Conservation (phyloP, 75 land plant genomes). For the Pinus albicaulis region DNA sequence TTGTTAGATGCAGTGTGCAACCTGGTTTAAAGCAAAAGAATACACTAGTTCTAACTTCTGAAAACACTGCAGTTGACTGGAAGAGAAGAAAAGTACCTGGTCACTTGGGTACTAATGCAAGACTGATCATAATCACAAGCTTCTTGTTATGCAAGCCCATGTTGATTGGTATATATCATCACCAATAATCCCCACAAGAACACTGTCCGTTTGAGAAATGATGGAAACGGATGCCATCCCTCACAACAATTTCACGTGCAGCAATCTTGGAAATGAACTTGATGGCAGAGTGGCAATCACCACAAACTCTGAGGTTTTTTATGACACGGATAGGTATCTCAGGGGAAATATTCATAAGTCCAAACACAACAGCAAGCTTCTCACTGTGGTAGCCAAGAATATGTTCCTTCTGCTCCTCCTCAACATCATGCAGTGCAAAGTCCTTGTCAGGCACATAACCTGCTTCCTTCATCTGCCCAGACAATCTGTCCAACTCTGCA, state of each 20-base stretch:
- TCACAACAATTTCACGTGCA: background rate
- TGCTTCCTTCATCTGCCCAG: background rate
- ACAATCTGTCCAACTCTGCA: background rate
- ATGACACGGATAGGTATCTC: background rate
- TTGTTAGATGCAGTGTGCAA: too few species aligned
- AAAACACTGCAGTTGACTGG: too few species aligned
- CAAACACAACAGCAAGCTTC: conserved; percentile 5
- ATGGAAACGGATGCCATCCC: background rate
- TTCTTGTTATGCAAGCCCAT: too few species aligned
- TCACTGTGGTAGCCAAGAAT: background rate
- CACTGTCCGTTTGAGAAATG: too few species aligned
- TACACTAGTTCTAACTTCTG: too few species aligned
- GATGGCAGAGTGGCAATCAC: conserved; percentile 1
- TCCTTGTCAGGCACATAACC: background rate
- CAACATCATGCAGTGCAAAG: background rate
- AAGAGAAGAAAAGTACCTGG: too few species aligned
- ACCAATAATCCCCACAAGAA: too few species aligned
- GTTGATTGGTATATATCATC: too few species aligned
- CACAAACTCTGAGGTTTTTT: background rate
- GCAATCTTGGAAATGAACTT: background rate
- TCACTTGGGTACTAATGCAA: too few species aligned
- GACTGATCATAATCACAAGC: too few species aligned
- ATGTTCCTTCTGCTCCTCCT: background rate
- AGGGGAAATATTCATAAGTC: background rate
- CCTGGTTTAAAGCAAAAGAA: too few species aligned